These are phyloP conservation scores for Lipomyces anomalus DNA, from an alignment of 805 yeast species.

Conservation along the genomic window DNA sequence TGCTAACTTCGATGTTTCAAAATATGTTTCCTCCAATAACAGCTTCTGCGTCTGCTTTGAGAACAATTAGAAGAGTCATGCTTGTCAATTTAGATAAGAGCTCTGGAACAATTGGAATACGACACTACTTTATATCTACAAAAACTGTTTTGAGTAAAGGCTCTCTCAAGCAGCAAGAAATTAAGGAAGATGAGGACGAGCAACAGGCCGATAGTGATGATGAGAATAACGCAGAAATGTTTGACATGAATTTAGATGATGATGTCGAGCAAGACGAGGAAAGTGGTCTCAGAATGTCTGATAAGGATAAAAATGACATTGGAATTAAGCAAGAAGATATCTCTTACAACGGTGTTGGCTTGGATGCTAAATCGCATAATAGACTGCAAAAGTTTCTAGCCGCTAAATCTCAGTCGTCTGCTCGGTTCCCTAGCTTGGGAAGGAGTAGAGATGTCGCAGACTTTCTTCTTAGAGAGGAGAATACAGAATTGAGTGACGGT, in stretches of 20 bases:
- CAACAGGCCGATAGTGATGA: conserved; percentile 6
- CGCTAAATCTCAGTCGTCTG: conserved; percentile 31
- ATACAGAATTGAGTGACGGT: conserved; percentile 46
- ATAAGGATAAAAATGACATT: conserved; percentile 16
- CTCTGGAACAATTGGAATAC: conserved; percentile 68
- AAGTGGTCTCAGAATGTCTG: background rate
- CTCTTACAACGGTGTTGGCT: too few species aligned
- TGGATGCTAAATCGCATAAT: conserved; percentile 10
- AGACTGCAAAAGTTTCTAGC: conserved; percentile 17
- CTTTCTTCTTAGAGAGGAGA: conserved; percentile 43
- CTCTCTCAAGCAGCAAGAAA: conserved; percentile 1
- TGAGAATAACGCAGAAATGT: conserved; percentile 4
- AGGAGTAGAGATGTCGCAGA: conserved; percentile 73
- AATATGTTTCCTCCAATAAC: conserved; percentile 93
- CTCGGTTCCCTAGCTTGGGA: conserved; percentile 63
- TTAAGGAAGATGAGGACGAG: conserved; percentile 5
- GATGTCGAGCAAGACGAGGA: conserved; percentile 1
- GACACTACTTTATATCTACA: conserved; percentile 87
- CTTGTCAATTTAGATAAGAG: conserved; percentile 68
- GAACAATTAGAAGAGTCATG: conserved; percentile 74
- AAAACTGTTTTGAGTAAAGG: too few species aligned
- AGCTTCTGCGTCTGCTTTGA: conserved; percentile 72
- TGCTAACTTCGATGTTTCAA: conserved; percentile 84
- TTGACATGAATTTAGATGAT: conserved; percentile 2
- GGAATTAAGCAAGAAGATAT: conserved; percentile 21